Conservation (phyloP, 192 early-diverging fungal species). For the Podila epicladia region DNA sequence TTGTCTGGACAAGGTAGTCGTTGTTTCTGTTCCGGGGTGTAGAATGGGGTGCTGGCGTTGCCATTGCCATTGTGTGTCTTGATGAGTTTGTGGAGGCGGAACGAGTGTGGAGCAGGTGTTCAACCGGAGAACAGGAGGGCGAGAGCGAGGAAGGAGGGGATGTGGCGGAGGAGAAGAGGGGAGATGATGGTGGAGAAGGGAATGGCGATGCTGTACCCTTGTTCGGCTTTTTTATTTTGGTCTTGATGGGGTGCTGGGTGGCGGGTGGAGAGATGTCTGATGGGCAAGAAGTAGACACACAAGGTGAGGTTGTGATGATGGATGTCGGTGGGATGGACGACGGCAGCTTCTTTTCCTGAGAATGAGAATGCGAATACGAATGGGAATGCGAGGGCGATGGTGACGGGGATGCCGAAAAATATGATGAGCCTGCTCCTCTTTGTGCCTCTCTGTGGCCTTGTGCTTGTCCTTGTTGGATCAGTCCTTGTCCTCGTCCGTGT, state of each 20-base stretch:
- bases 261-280: no score
- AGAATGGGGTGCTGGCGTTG: slow-evolving; percentile 17
- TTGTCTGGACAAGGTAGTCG: slow-evolving; percentile 1
- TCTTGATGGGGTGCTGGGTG: no score
- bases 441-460: no score
- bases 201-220: not conserved
- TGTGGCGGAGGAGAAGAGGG: not conserved
- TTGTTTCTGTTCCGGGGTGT: slow-evolving; percentile 15
- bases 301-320: not conserved
- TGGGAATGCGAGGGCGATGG: not conserved
- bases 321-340: no score
- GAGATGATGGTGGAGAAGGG: not conserved
- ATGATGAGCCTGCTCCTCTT: no score
- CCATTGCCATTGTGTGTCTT: slow-evolving; percentile 20
- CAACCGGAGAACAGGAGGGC: not conserved
- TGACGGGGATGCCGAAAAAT: no score
- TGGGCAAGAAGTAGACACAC: no score
- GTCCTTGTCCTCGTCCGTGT: no score
- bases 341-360: no score
- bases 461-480: no score
- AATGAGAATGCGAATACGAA: no score
- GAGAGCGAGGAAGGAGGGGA: not conserved
- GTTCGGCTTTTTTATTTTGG: not conserved
- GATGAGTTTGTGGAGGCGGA: not conserved
- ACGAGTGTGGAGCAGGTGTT: not conserved